Base-by-base conservation (phyloP, 345 rosid genomes). In the Pseudoturritis turrita region DNA sequence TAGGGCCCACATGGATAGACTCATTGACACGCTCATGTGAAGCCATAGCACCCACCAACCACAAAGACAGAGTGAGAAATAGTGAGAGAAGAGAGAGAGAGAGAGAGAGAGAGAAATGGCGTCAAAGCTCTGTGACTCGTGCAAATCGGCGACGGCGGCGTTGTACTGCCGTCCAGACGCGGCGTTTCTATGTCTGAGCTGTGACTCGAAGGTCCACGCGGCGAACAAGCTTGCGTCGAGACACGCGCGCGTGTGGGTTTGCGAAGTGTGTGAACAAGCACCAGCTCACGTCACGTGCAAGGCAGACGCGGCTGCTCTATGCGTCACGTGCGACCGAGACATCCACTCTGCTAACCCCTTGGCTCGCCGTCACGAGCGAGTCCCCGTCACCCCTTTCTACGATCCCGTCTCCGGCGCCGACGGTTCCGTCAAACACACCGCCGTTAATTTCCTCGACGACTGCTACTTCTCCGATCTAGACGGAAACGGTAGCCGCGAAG, bases 241-340 rank as follows among this genome's bases (percentile, higher is more conserved):
- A 62, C 99, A 95, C 88, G 92, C 91, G 33, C 97, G 99, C 15
- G 98, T 91, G 13, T 83, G 87, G 85, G 53, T 95, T 10, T 95
- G 99, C 65, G 94, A 87, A 71, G 99, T 95, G n/a, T 96, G 99
- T 59, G 99, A 96, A 84, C 99, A 96, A 69, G 96, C 96, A 0
- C 99, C 99, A 0, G 98, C 99, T 3, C 85, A 89, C 72, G 94
- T 96, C 75, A 96, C 97, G 54, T 96, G 99, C 85, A 88, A 89
- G 75, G 99, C 98, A 1, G 99, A 96, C 70, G 98, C 99, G 1
- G 99, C 99, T n/a, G 88, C 99, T 12, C 91, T 96, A 56, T 96
- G 99, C 81, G 74, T 84, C 79, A 78, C 92, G 61, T 96, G 99
- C 68, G 99, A 96, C 88, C 91, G 86, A 0, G 98, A 96, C 70